Conservation (phyloP, 352 stramenopile species). For the Peronospora belbahrii region DNA sequence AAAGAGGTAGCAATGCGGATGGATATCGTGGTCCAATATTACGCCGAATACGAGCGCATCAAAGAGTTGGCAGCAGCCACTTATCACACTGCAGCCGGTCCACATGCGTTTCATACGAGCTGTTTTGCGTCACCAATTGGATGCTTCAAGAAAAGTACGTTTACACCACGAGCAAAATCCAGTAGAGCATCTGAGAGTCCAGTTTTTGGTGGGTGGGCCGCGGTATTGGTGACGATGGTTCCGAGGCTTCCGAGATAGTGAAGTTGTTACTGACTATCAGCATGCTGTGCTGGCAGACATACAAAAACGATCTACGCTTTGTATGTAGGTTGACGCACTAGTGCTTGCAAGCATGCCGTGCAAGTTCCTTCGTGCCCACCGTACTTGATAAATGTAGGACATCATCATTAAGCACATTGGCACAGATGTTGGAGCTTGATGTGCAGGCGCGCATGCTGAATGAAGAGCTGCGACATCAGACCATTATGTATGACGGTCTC, state of each 20-base stretch:
- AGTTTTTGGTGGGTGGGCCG: conserved; percentile 25
- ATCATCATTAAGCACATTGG: conserved; percentile 84
- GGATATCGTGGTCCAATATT: conserved; percentile 76
- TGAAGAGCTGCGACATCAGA: conserved; percentile 80
- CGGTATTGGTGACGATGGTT: conserved; percentile 16
- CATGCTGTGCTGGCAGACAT: conserved; percentile 64
- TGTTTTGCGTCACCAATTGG: conserved; percentile 41
- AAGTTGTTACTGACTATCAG: conserved; percentile 63
- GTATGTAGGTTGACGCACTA: conserved; percentile 31
- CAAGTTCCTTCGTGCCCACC: neutral
- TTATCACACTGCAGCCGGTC: conserved; percentile 42
- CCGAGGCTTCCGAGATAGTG: conserved; percentile 21
- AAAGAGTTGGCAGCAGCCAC: conserved; percentile 63
- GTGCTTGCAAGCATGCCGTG: neutral
- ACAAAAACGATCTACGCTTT: conserved; percentile 77
- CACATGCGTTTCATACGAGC: conserved; percentile 39
- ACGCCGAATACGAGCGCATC: conserved; percentile 64
- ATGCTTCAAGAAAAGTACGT: conserved; percentile 57
- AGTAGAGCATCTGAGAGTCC: conserved; percentile 19
- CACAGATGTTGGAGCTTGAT: conserved; percentile 61
- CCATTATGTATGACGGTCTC: conserved; percentile 82
- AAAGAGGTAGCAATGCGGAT: conserved; percentile 73
- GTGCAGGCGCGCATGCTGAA: conserved; percentile 71
- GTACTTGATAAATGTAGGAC: conserved; percentile 35
- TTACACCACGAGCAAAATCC: conserved; percentile 33